Percentiles rank a stretch among this genome's conserved stretches.
These are phyloP conservation scores for Monilinia aucupariae DNA, from an alignment of 2,329 filamentous ascomycete genomes.

Conservation along the genomic window DNA sequence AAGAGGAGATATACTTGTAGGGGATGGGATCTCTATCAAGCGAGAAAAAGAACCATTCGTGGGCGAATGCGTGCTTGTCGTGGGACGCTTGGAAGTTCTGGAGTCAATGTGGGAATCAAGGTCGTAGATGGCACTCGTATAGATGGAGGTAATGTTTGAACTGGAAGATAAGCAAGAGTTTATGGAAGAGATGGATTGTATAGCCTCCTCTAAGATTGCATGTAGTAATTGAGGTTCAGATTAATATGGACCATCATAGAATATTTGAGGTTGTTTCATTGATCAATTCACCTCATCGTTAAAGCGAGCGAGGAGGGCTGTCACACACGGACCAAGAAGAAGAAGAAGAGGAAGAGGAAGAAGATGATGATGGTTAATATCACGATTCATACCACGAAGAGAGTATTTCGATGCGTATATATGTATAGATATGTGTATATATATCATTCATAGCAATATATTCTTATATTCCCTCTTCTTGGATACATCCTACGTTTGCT, in stretches of 20 bases:
- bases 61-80: background rate
- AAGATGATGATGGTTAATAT: background rate
- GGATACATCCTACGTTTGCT: too few species aligned
- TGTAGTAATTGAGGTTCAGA: background rate
- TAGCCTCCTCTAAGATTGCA: background rate
- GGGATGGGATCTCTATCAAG: background rate
- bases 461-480: too few species aligned
- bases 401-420: too few species aligned
- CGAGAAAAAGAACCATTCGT: background rate
- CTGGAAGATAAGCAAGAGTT: background rate
- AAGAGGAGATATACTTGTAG: background rate
- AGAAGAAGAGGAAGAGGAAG: background rate
- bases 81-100: constrained; percentile 1
- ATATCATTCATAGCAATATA: too few species aligned
- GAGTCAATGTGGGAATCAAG: background rate
- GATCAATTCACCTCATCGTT: background rate
- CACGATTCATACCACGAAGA: too few species aligned
- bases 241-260: constrained; percentile 1
- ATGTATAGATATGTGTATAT: too few species aligned
- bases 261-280: constrained; percentile 1
- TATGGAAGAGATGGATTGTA: background rate
- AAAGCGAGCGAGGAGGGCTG: too few species aligned
- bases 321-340: background rate
- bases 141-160: background rate
- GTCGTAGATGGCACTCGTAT: background rate